phyloP scores from a whole-genome alignment of 2,329 filamentous ascomycete genomes.

The Aureobasidium leucospermi region DNA sequence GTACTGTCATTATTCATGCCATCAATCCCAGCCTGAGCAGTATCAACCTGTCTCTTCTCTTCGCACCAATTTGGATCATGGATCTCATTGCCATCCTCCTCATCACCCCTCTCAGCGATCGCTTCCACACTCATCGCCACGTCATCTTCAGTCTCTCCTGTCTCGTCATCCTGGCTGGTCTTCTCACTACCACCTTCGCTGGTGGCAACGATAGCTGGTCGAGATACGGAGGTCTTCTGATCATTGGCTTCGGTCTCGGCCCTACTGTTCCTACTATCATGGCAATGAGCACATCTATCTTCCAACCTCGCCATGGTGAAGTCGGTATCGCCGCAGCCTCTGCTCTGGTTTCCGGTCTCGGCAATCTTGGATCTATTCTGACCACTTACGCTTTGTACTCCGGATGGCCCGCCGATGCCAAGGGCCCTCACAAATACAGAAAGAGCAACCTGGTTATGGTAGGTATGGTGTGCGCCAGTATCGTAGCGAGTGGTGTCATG shows the following conservation, averaged over 20 bases:
- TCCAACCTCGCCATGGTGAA: slow-evolving; percentile 81
- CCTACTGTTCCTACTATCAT: slow-evolving; percentile 90
- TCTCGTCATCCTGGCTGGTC: slow-evolving; percentile 71
- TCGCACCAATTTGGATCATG: slow-evolving; percentile 81
- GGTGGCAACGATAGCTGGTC: slow-evolving; percentile 62
- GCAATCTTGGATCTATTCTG: slow-evolving; percentile 77
- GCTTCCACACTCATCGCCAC: slow-evolving; percentile 72
- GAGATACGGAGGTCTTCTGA: slow-evolving; percentile 78
- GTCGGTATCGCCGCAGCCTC: slow-evolving; percentile 82
- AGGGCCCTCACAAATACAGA: slow-evolving; percentile 60
- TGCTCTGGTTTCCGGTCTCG: slow-evolving; percentile 77
- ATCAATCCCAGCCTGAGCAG: slow-evolving; percentile 68
- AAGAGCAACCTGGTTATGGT: slow-evolving; percentile 85
- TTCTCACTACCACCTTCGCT: slow-evolving; percentile 74
- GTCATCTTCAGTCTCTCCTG: slow-evolving; percentile 73
- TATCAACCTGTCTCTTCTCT: slow-evolving; percentile 71
- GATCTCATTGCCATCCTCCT: slow-evolving; percentile 81
- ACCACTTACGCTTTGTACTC: slow-evolving; percentile 87
- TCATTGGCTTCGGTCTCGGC: slow-evolving; percentile 84
- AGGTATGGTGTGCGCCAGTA: slow-evolving; percentile 72
- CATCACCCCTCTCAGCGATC: slow-evolving; percentile 77
- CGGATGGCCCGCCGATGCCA: slow-evolving; percentile 71
- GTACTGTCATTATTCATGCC: slow-evolving; percentile 73
- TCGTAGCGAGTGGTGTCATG: slow-evolving; percentile 64
- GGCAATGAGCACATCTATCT: slow-evolving; percentile 88